Percentiles rank a stretch among this genome's conserved stretches.
phyloP scores from a whole-genome alignment of 169 alveolate genomes.

The Cardiosporidium cionae region DNA sequence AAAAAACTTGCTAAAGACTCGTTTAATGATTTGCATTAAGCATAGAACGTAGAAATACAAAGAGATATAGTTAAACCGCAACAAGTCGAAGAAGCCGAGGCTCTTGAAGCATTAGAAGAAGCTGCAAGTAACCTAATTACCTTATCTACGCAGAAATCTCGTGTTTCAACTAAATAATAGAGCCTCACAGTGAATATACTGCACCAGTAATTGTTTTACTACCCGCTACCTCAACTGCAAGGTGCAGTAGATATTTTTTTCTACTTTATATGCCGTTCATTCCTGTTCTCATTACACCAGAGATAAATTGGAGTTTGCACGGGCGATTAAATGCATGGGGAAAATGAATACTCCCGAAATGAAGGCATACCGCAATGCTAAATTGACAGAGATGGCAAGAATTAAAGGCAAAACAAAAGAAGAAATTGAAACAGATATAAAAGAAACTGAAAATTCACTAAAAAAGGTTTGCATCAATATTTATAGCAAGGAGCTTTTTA shows the following conservation, averaged over 20 bases:
- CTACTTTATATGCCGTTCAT: not conserved
- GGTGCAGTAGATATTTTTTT: not conserved
- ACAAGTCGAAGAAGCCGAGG: not conserved
- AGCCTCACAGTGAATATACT: constrained; percentile 3
- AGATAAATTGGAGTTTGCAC: constrained; percentile 32
- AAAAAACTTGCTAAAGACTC: no score
- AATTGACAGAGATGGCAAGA: constrained; percentile 20
- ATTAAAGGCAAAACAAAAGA: constrained; percentile 20
- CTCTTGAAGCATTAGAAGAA: not conserved
- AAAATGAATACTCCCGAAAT: constrained; percentile 31
- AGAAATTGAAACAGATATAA: constrained; percentile 14
- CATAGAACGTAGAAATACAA: not conserved
- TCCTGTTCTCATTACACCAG: not conserved
- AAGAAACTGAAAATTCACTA: constrained; percentile 7
- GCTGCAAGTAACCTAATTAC: not conserved
- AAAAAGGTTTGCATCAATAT: not conserved
- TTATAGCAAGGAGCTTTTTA: not conserved
- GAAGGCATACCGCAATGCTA: constrained; percentile 8
- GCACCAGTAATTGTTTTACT: constrained; percentile 32
- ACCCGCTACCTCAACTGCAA: constrained; percentile 13
- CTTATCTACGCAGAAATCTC: not conserved
- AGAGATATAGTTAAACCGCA: not conserved
- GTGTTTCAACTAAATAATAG: not conserved
- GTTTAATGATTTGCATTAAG: no score
- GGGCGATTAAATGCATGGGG: constrained; percentile 28